Evolutionary conservation across 2,329 filamentous ascomycete genomes (phyloP), one percentile per base, ranked within the genome.

Genomic region (Ophiosphaerella korrae): DNA sequence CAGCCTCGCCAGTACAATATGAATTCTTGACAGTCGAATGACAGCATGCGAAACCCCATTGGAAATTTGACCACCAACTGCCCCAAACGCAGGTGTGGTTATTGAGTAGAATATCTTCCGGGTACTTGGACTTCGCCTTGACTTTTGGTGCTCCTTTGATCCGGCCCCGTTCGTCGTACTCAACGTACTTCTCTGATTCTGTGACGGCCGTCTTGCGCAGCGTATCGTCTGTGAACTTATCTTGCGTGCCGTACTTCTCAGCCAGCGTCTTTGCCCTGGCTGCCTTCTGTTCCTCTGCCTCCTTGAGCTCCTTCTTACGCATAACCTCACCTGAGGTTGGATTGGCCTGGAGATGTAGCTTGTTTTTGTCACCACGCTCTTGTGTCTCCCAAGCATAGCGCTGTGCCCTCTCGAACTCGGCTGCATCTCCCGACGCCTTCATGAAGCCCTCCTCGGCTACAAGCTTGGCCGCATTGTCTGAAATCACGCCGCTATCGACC

Each of bases 21-120:
- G 92, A 96, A 75, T 99, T 97, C 77, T 96, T 97, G 56, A 96
- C 84, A 18, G 86, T 88, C 0, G 92, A 96, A 72, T 95, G 92
- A 78, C 94, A 99, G 74, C 94, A 99, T 18, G 89, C 84, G 74
- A 96, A 99, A 1, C 94, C 94, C 94, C 94, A 99, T 74, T 88
- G 84, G 77, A 97, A 97, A 68, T 90, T 87, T 45, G 86, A 84
- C 94, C 94, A 99, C 94, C 94, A 99, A 67, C 92, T 96, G 42
- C 94, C 94, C 90, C 92, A 99, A 3, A 96, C 88, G 0, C 88
- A 88, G 3, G 85, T 91, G 75, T 99, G 94, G 68, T 99, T 99
- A 78, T 96, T 93, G 71, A 88, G 83, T 46, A 89, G 78, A 0
- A 97, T 81, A 66, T 99, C 91, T 69, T 99, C 94, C 4, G 87